phyloP scores from a whole-genome alignment of 2,329 filamentous ascomycete genomes.

The Stagonosporopsis chrysanthemi region DNA sequence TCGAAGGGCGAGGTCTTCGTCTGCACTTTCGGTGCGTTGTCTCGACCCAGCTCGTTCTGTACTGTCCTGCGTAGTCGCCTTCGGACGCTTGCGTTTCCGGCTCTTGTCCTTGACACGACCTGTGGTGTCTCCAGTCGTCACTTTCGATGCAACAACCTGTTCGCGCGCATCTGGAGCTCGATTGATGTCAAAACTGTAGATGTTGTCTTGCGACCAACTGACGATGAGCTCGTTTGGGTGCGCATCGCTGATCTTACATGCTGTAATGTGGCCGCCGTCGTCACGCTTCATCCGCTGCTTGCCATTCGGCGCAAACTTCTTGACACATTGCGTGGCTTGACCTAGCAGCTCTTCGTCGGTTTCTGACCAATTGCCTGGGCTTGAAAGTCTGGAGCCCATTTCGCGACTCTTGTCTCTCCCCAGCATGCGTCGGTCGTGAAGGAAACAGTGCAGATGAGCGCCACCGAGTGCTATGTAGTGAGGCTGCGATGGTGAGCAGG shows the following conservation, averaged over 20 bases:
- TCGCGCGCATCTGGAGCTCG: slow-evolving; percentile 64
- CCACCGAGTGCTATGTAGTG: slow-evolving; percentile 75
- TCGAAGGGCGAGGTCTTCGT: slow-evolving; percentile 60
- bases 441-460: slow-evolving; percentile 72
- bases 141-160: slow-evolving; percentile 29
- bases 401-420: slow-evolving; percentile 66
- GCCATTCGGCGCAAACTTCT: slow-evolving; percentile 70
- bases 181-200: slow-evolving; percentile 71
- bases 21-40: slow-evolving; percentile 56
- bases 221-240: slow-evolving; percentile 72
- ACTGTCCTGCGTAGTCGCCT: slow-evolving; percentile 50
- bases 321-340: slow-evolving; percentile 70
- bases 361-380: slow-evolving; percentile 51
- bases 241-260: slow-evolving; percentile 74
- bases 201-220: slow-evolving; percentile 72
- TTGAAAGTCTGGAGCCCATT: slow-evolving; percentile 57
- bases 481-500: slow-evolving; percentile 70
- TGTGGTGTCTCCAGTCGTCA: slow-evolving; percentile 23
- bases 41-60: slow-evolving; percentile 56
- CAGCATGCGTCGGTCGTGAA: slow-evolving; percentile 73
- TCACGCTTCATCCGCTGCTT: slow-evolving; percentile 60
- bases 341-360: slow-evolving; percentile 63
- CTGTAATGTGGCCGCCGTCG: slow-evolving; percentile 71
- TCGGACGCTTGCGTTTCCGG: slow-evolving; percentile 66
- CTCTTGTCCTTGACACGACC: slow-evolving; percentile 40